A percentile compares a stretch with the other conserved stretches of the same genome.
Evolutionary conservation across 257 asterid species (phyloP).

Genomic region (Knoxia roxburghii): DNA sequence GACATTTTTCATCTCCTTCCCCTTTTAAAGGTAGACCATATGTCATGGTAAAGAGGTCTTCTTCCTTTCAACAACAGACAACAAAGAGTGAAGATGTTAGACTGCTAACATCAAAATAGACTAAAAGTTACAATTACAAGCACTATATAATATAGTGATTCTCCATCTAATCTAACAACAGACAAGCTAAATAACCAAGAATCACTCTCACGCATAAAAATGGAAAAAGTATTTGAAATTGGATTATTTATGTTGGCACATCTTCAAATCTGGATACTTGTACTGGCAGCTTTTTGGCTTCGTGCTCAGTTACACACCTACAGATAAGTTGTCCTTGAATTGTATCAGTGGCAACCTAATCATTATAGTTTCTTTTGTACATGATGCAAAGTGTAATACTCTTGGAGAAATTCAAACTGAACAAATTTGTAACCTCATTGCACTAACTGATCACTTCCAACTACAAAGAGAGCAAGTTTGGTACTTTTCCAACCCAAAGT

Average conservation of each 20-base stretch:
- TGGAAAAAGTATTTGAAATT: not conserved
- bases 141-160: not conserved
- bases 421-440: not conserved
- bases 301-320: not conserved
- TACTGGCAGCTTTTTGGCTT: not conserved
- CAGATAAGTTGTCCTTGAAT: not conserved
- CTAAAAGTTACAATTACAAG: not conserved
- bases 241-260: not conserved
- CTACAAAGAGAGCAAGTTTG: not conserved
- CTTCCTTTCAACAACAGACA: conserved; percentile 51
- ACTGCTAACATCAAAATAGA: not conserved
- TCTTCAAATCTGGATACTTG: not conserved
- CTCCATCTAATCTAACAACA: conserved; percentile 8
- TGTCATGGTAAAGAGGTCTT: conserved; percentile 86
- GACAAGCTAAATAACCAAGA: not conserved
- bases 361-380: not conserved
- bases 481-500: too few species aligned
- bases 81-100: conserved; percentile 1
- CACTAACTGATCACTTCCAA: not conserved
- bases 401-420: not conserved
- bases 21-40: conserved; percentile 84
- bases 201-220: not conserved
- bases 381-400: not conserved
- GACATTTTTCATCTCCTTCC: conserved; percentile 93
- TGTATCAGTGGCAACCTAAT: not conserved